Evolutionary conservation across 1,284 basidiomycete genomes (phyloP).

Genomic region (Grifola frondosa): DNA sequence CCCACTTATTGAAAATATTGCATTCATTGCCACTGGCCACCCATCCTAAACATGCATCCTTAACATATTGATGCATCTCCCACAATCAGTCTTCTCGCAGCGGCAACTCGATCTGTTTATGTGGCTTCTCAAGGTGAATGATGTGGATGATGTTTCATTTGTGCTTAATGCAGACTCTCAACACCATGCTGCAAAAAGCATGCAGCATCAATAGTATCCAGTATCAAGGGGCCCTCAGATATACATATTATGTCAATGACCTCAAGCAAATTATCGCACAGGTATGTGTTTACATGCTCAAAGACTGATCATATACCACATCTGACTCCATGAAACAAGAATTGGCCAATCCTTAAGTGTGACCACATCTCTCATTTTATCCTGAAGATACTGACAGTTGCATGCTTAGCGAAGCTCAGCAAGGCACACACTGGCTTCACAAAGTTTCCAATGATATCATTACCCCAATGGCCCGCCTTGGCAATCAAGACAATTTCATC

Average conservation of each 20-base stretch:
- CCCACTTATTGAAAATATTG: neutral
- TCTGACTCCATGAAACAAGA: conserved; percentile 32
- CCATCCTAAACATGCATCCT: conserved; percentile 10
- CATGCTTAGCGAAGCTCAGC: conserved; percentile 23
- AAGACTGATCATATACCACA: neutral
- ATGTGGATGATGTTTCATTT: conserved; percentile 7
- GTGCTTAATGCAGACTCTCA: conserved; percentile 5
- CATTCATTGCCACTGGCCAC: neutral
- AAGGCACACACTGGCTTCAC: conserved; percentile 30
- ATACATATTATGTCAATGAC: conserved; percentile 9
- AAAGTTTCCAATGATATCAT: conserved; percentile 21
- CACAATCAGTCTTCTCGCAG: conserved; percentile 10
- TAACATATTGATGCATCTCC: conserved; percentile 10
- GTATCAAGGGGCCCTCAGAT: conserved; percentile 8
- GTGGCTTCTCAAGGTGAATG: conserved; percentile 8
- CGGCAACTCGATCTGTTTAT: conserved; percentile 10
- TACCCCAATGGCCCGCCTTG: conserved; percentile 31
- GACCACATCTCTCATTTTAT: conserved; percentile 28
- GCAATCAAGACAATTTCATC: conserved; percentile 31
- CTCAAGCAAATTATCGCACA: conserved; percentile 9
- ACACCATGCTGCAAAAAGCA: conserved; percentile 1
- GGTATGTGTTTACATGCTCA: neutral
- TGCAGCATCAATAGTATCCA: conserved; percentile 7
- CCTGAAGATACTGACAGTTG: conserved; percentile 29
- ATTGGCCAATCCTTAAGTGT: conserved; percentile 29